Percentiles rank a stretch among this genome's conserved stretches.
Evolutionary conservation across 768 basidiomycete genomes (phyloP).

Genomic region (Tricholoma furcatifolium): DNA sequence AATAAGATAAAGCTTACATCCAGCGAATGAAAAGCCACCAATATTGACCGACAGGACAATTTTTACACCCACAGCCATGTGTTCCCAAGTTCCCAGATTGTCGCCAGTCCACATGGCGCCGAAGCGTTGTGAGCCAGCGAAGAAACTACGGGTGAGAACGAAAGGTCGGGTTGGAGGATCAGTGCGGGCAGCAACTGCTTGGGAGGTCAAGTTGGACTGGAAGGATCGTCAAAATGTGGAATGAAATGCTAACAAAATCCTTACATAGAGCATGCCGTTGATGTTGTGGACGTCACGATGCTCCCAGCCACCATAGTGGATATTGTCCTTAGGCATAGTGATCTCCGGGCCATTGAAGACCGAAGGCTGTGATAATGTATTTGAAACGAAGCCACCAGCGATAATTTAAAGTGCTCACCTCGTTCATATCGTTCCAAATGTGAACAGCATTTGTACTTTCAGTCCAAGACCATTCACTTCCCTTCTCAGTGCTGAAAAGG

Average conservation of each 20-base stretch:
- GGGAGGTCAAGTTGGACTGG: conserved; percentile 81
- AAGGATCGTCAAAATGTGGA: neutral
- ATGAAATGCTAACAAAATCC: conserved; percentile 23
- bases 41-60: conserved; percentile 91
- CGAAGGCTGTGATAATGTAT: conserved; percentile 60
- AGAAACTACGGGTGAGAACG: conserved; percentile 94
- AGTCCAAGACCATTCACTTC: conserved; percentile 68
- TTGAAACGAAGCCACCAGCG: conserved; percentile 13
- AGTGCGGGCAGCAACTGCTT: conserved; percentile 76
- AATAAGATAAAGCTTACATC: conserved; percentile 57
- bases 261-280: conserved; percentile 90
- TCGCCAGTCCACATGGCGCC: conserved; percentile 99
- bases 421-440: conserved; percentile 99
- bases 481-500: conserved; percentile 67
- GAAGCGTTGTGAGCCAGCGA: conserved; percentile 90
- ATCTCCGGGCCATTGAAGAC: conserved; percentile 99
- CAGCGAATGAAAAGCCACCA: conserved; percentile 88
- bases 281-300: conserved; percentile 97
- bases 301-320: conserved; percentile 96
- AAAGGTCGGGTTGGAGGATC: conserved; percentile 83
- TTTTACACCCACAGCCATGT: conserved; percentile 90
- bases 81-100: conserved; percentile 97
- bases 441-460: conserved; percentile 80
- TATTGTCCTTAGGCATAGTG: conserved; percentile 57
- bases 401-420: conserved; percentile 47